Evolutionary conservation across 106 monocot genomes (phyloP).

Genomic region (Agapanthus africanus): DNA sequence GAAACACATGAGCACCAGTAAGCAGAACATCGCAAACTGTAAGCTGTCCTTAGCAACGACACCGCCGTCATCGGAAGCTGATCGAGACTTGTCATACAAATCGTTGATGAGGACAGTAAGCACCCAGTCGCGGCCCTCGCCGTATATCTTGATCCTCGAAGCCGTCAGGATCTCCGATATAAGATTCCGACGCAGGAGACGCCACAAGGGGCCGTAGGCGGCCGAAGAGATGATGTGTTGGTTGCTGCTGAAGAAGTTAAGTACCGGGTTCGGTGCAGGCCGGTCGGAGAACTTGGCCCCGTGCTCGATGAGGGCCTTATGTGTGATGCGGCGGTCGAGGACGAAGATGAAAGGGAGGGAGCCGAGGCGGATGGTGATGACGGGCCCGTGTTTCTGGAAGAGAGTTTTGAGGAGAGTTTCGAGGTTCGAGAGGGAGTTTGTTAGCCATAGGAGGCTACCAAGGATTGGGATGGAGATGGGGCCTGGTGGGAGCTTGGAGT

Average conservation of each 20-base stretch:
- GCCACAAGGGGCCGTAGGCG: constrained; percentile 38
- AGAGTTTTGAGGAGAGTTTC: neutral
- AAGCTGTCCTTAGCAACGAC: constrained; percentile 15
- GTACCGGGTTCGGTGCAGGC: neutral
- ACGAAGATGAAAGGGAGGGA: constrained; percentile 11
- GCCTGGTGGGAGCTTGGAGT: constrained; percentile 16
- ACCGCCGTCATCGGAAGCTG: neutral
- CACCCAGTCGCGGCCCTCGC: constrained; percentile 27
- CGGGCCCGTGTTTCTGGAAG: constrained; percentile 12
- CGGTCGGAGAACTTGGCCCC: constrained; percentile 20
- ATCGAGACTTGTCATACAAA: neutral
- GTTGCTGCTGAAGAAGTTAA: constrained; percentile 8
- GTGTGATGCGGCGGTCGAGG: constrained; percentile 12
- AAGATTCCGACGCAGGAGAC: constrained; percentile 36
- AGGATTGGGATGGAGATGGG: constrained; percentile 2
- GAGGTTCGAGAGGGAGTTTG: neutral
- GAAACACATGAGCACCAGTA: constrained; percentile 16
- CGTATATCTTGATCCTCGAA: too few relatives aligned
- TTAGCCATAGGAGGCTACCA: constrained; percentile 16
- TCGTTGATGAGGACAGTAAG: neutral
- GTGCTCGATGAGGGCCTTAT: constrained; percentile 12
- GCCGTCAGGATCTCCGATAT: constrained; percentile 31
- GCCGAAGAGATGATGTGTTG: constrained; percentile 27
- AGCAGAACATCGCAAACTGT: constrained; percentile 18
- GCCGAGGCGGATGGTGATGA: constrained; percentile 21